phyloP scores from a whole-genome alignment of 495 filamentous ascomycete species.

The Trypethelium eluteriae region DNA sequence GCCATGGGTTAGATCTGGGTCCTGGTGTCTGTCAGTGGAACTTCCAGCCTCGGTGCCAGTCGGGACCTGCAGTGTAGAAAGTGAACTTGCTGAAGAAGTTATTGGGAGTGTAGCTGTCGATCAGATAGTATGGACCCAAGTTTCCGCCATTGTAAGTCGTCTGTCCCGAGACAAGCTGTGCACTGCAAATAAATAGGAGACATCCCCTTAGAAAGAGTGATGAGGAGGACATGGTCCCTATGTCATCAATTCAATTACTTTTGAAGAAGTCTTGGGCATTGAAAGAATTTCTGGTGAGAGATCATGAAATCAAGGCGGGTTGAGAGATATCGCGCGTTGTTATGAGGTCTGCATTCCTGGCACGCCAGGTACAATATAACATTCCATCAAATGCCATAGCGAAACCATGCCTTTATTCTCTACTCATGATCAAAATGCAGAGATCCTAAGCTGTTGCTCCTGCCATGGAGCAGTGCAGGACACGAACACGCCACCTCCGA shows the following conservation, averaged over 20 bases:
- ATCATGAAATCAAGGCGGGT: background rate
- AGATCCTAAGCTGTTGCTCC: background rate
- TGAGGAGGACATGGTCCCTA: conserved; percentile 11
- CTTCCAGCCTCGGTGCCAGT: background rate
- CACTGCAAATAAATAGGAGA: conserved; percentile 10
- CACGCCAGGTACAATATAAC: background rate
- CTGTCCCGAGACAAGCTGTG: conserved; percentile 17
- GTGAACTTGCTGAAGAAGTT: conserved; percentile 33
- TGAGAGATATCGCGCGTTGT: background rate
- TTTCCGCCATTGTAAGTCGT: conserved; percentile 15
- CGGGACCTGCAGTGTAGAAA: conserved; percentile 27
- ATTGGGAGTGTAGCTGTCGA: conserved; percentile 22
- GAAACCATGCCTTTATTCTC: background rate
- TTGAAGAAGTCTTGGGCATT: background rate
- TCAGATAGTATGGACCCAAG: conserved; percentile 20
- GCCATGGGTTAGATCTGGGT: conserved; percentile 31
- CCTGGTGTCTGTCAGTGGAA: conserved; percentile 9
- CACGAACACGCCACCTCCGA: background rate
- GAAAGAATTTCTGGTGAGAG: background rate
- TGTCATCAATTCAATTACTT: background rate
- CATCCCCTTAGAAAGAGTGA: conserved; percentile 21
- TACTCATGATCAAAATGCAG: background rate
- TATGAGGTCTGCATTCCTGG: background rate
- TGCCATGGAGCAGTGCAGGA: background rate
- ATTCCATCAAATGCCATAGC: background rate